Evolutionary conservation across 2,329 filamentous ascomycete genomes (phyloP).

Genomic region (Microdochium nivale): DNA sequence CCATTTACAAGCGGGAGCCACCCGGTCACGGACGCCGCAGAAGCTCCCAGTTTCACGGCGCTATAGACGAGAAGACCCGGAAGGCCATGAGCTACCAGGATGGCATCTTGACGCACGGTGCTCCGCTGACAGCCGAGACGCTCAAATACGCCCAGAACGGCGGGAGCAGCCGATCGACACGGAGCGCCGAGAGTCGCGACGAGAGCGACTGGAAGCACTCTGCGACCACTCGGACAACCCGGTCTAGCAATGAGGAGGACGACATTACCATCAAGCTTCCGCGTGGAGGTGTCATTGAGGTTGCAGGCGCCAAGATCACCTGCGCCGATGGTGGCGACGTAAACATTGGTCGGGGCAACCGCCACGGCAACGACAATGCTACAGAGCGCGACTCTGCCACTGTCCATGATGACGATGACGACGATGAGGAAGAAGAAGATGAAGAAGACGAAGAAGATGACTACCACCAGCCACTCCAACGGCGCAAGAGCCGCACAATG

Average conservation of each 20-base stretch:
- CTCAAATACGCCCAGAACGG: slow-evolving; percentile 40
- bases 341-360: slow-evolving; percentile 35
- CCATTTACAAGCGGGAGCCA: slow-evolving; percentile 6
- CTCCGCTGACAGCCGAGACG: slow-evolving; percentile 46
- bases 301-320: slow-evolving; percentile 49
- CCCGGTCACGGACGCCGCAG: slow-evolving; percentile 20
- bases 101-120: slow-evolving; percentile 25
- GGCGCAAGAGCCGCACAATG: background rate
- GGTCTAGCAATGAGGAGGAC: slow-evolving; percentile 43
- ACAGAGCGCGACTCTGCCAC: slow-evolving; percentile 19
- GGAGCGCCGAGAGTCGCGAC: slow-evolving; percentile 51
- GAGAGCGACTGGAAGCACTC: slow-evolving; percentile 56
- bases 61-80: slow-evolving; percentile 34
- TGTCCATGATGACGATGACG: slow-evolving; percentile 26
- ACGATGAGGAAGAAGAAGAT: slow-evolving; percentile 3
- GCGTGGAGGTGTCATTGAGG: slow-evolving; percentile 44
- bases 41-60: slow-evolving; percentile 24
- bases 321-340: slow-evolving; percentile 52
- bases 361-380: slow-evolving; percentile 41
- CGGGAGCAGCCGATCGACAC: slow-evolving; percentile 46
- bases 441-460: slow-evolving; percentile 4
- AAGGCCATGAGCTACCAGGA: slow-evolving; percentile 44
- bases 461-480: background rate
- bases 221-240: slow-evolving; percentile 52
- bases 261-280: slow-evolving; percentile 55